Percentiles rank a stretch among this genome's conserved stretches.
phyloP scores from a whole-genome alignment of 805 yeast species.

The Candida sphagnicola region DNA sequence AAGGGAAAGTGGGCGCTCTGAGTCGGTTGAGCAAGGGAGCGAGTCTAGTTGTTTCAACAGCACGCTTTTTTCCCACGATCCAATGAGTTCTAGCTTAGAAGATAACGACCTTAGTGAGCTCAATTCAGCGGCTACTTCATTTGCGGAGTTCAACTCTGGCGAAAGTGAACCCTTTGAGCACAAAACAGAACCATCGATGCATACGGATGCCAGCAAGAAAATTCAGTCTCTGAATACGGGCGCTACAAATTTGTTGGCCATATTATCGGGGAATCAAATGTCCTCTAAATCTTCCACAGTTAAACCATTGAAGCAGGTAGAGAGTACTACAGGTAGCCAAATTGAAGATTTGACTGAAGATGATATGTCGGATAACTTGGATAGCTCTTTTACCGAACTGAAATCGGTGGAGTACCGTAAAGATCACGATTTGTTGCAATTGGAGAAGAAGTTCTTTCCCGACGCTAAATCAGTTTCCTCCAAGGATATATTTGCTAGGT shows the following conservation, averaged over 20 bases:
- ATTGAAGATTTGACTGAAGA: constrained; percentile 3
- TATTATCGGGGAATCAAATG: constrained; percentile 6
- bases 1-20: background rate
- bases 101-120: constrained; percentile 11
- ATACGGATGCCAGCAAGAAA: too few species aligned
- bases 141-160: background rate
- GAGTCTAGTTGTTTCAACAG: background rate
- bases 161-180: background rate
- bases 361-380: constrained; percentile 7
- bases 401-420: constrained; percentile 11
- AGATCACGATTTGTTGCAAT: constrained; percentile 17
- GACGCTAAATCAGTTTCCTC: constrained; percentile 1
- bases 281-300: too few species aligned
- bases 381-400: constrained; percentile 10
- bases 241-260: constrained; percentile 1
- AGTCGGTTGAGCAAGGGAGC: too few species aligned
- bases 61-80: background rate
- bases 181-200: too few species aligned
- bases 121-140: constrained; percentile 5
- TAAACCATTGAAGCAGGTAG: constrained; percentile 2
- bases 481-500: constrained; percentile 2
- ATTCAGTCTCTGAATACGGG: too few species aligned
- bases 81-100: constrained; percentile 3
- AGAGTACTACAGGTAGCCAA: background rate
- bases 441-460: constrained; percentile 15